Base-by-base conservation (phyloP, 805 yeast genomes). In the Schwanniomyces vanrijiae region DNA sequence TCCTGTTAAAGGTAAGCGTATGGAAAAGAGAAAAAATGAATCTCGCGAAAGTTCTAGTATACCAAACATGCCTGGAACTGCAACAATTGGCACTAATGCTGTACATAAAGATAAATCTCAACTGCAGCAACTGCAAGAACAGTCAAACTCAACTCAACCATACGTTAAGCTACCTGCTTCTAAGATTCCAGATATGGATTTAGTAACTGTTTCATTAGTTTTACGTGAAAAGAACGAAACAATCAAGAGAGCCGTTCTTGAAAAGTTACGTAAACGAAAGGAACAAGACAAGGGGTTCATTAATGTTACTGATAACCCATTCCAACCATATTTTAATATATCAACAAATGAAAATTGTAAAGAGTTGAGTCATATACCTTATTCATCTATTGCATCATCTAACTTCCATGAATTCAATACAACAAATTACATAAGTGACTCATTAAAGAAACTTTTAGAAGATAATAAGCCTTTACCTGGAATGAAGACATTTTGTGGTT, bases 161-260 rank as follows among this genome's bases (percentile, higher is more conserved):
- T 88, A 90, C 69, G 95, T 90, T 55, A 85, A 87, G 57, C 65
- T 90, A 34, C 96, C 97, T 2, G 86, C 94, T 33, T 87, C 96
- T 1, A 88, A 90, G 66, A 88, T 92, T 52, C 97, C 98, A 13
- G 97, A 92, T 65, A 78, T 91, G 77, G 96, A 90, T 40, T 73
- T 92, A 50, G 84, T 87, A 20, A 88, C 96, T 5, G 91, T 90
- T 9, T 88, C 87, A 45, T 78, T 82, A 40, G 83, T 90, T 19
- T 68, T 88, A 42, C 75, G 80, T 41, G 91, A 84, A 52, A 89
- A 90, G 66, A 86, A 89, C 50, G 83, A 78, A 46, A 85, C 88
- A 5, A 84, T 91, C 51, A 83, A 84, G 51, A 80, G 83, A 46
- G 95, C 89, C n/a, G 96, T 94, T 42, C 81, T 83, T 52, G 96